phyloP scores from a whole-genome alignment of 2,329 filamentous ascomycete species.

The Ceratocystis cacaofunesta region DNA sequence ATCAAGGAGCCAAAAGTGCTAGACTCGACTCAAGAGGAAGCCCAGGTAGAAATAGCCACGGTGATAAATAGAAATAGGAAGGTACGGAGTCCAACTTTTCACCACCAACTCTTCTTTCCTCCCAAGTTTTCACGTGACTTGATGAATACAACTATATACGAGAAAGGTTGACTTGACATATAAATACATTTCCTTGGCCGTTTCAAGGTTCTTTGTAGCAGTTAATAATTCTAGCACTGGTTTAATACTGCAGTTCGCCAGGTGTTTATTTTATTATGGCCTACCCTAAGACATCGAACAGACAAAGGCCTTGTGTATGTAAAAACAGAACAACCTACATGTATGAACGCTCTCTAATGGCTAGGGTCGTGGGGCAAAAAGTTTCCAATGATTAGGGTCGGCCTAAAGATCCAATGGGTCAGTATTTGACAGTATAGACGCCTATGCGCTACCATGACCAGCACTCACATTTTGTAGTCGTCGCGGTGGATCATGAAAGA shows the following conservation, averaged over 20 bases:
- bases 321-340: neutral
- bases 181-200: neutral
- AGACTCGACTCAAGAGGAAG: neutral
- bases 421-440: neutral
- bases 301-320: neutral
- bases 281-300: neutral
- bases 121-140: neutral
- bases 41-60: neutral
- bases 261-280: neutral
- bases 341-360: neutral
- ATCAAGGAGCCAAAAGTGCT: neutral
- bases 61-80: neutral
- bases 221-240: neutral
- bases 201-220: neutral
- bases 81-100: neutral
- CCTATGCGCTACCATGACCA: conserved; percentile 1
- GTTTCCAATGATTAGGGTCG: conserved; percentile 88
- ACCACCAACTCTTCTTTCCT: neutral
- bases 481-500: conserved; percentile 93
- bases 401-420: conserved; percentile 36
- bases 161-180: neutral
- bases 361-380: conserved; percentile 72
- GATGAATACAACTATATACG: neutral
- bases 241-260: neutral
- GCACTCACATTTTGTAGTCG: conserved; percentile 81